phyloP scores from a whole-genome alignment of 495 filamentous ascomycete species.

The Xeromyces bisporus region DNA sequence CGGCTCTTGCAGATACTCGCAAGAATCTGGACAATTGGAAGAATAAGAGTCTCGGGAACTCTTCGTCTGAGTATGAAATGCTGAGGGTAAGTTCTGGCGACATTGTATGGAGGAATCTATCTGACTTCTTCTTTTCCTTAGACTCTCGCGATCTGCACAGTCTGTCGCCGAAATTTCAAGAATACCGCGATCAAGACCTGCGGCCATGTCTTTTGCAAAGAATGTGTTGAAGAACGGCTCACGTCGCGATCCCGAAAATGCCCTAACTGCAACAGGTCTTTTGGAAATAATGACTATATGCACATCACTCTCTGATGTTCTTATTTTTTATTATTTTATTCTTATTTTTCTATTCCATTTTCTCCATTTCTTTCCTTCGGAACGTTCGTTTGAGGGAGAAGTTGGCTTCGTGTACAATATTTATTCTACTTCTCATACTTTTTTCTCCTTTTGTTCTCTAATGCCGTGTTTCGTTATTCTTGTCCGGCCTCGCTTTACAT shows the following conservation, averaged over 20 bases:
- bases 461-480: background rate
- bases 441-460: constrained; percentile 5
- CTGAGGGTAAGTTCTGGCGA: constrained; percentile 47
- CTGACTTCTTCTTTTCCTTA: too few species aligned
- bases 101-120: too few species aligned
- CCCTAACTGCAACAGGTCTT: constrained; percentile 77
- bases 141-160: constrained; percentile 75
- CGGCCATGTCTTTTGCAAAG: constrained; percentile 89
- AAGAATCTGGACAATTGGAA: constrained; percentile 71
- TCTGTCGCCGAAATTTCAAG: constrained; percentile 83
- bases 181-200: constrained; percentile 83
- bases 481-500: too few species aligned
- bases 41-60: constrained; percentile 59
- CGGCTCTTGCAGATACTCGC: constrained; percentile 53
- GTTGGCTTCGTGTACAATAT: too few species aligned
- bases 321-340: constrained; percentile 12
- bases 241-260: constrained; percentile 84
- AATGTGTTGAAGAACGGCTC: constrained; percentile 75
- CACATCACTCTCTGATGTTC: constrained; percentile 32
- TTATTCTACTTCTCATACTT: constrained; percentile 2
- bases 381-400: too few species aligned
- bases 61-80: constrained; percentile 65
- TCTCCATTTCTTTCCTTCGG: constrained; percentile 18
- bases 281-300: constrained; percentile 80
- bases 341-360: constrained; percentile 4